Evolutionary conservation across 139 green algal species (phyloP), one percentile per base, ranked within the genome.

Genomic region (Astrephomene gubernaculifera): DNA sequence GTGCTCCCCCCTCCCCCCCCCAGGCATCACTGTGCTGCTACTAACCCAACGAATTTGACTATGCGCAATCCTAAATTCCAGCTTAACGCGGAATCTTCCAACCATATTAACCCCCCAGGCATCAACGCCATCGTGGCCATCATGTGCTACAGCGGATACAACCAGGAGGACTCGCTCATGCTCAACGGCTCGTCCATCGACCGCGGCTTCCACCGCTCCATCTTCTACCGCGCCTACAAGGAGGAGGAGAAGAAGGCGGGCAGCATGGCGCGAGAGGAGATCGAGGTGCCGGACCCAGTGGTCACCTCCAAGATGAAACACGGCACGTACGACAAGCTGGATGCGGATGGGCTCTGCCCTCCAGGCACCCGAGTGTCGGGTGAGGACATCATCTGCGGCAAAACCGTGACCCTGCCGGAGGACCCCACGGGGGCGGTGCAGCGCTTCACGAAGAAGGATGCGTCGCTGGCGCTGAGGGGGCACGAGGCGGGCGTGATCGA

Each of bases 101-200:
- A n/a, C n/a, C n/a, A n/a, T n/a, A n/a, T n/a, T n/a, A n/a, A n/a
- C 8, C 31, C 49, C 4, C 33, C 87, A 95, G 94, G 90, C 85
- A 97, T 95, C 85, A 99, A 99, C 87, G 80, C 96, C 64, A 97
- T 99, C 63, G 97, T 99, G 63, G 97, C 96, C 44, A 99, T 99
- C 86, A 91, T 93, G 35, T 98, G 93, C 92, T 99, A 99, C 93
- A 96, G 90, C 29, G 97, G 97, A 2, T 99, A 99, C 93, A 99
- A 99, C 94, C 97, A 99, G 93, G 97, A 99, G 86, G 97, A 99
- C 88, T 98, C 93, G 19, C 92, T 99, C 35, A 99, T 99, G 93
- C 97, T 99, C 93, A 98, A 98, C 90, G 94, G 97, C 88, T 96
- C 90, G 35, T 95, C 92, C 86, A 99, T 99, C 41, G 97, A 99